A percentile compares a stretch with the other conserved stretches of the same genome.
phyloP scores from a whole-genome alignment of 2,329 filamentous ascomycete species.

The Conoideocrella luteorostrata region DNA sequence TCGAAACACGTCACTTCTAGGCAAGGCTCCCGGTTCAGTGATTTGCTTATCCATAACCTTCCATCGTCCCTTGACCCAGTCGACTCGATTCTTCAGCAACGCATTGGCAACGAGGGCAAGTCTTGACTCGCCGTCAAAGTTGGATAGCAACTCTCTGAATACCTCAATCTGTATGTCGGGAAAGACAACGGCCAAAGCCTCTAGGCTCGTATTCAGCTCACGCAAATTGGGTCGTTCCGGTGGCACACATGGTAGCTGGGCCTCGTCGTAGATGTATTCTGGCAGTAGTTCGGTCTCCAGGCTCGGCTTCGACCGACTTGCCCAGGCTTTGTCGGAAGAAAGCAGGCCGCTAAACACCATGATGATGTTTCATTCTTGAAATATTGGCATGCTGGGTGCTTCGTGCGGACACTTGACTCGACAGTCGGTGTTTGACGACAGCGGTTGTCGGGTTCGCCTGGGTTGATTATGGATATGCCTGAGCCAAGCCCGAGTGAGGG shows the following conservation, averaged over 20 bases:
- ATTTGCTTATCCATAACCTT: conserved; percentile 36
- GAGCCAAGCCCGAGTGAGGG: too few species aligned
- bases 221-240: conserved; percentile 56
- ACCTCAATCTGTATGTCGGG: conserved; percentile 77
- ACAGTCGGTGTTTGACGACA: background rate
- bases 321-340: conserved; percentile 31
- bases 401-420: background rate
- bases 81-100: conserved; percentile 63
- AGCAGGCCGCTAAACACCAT: conserved; percentile 47
- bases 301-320: conserved; percentile 24
- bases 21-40: conserved; percentile 32
- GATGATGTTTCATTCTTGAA: conserved; percentile 31
- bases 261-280: conserved; percentile 50
- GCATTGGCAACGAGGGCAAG: conserved; percentile 72
- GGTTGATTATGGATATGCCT: too few species aligned
- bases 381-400: conserved; percentile 3
- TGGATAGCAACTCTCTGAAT: conserved; percentile 72
- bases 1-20: conserved; percentile 60
- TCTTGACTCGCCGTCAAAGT: conserved; percentile 69
- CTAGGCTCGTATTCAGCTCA: conserved; percentile 64
- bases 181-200: conserved; percentile 64
- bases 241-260: conserved; percentile 41
- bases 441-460: too few species aligned
- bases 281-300: conserved; percentile 22
- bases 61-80: conserved; percentile 66